Evolutionary conservation across 306 rosid species (phyloP).

Genomic region (Corylus americana): DNA sequence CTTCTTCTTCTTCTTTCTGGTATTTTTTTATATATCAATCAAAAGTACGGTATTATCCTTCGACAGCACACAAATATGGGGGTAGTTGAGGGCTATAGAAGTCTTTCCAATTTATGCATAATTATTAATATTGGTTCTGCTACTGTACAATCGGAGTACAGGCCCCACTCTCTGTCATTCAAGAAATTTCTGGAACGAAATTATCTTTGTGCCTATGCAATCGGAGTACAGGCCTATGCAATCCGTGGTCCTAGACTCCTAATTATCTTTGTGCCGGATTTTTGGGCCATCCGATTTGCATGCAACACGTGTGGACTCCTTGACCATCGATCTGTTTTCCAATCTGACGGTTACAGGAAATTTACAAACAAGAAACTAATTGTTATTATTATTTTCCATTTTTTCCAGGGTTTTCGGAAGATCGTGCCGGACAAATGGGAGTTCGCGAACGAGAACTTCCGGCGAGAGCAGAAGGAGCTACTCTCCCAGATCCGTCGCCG

Average conservation of each 20-base stretch:
- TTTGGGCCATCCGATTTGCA: not conserved
- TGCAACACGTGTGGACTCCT: not conserved
- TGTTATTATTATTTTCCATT: not conserved
- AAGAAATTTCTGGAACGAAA: not conserved
- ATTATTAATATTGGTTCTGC: not conserved
- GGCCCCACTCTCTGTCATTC: not conserved
- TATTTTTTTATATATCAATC: not conserved
- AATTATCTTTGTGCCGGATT: not conserved
- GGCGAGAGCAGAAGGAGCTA: constrained; percentile 60
- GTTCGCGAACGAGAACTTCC: constrained; percentile 85
- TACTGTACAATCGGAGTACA: not conserved
- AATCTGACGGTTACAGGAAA: not conserved
- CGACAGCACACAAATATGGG: not conserved
- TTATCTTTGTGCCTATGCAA: too few relatives aligned
- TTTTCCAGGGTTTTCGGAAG: constrained; percentile 74
- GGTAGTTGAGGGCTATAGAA: not conserved
- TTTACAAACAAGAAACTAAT: not conserved
- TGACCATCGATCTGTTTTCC: not conserved
- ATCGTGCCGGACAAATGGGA: constrained; percentile 96
- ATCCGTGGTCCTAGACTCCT: not conserved
- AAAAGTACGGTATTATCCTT: constrained; percentile 2
- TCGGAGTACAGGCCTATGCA: not conserved
- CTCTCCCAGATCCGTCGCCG: constrained; percentile 77
- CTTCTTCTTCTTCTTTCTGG: not conserved
- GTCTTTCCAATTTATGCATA: not conserved